A percentile compares a stretch with the other conserved stretches of the same genome.
Evolutionary conservation across 768 basidiomycete genomes (phyloP).

Genomic region (Trametes villosa): DNA sequence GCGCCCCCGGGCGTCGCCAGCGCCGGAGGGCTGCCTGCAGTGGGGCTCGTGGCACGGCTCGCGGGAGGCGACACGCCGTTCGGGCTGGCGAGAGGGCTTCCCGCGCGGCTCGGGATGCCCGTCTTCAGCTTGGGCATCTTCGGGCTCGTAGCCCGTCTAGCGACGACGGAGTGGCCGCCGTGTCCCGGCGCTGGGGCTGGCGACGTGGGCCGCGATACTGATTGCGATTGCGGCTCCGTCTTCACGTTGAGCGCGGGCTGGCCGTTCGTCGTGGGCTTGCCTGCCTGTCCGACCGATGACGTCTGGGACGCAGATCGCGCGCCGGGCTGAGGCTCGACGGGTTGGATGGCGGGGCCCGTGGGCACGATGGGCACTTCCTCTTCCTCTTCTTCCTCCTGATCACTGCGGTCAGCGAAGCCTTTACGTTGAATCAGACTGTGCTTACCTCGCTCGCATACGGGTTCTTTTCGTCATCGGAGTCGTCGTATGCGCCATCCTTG

Average conservation of each 20-base stretch:
- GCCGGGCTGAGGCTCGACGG: slow-evolving; percentile 51
- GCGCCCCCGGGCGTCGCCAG: slow-evolving; percentile 1
- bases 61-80: slow-evolving; percentile 34
- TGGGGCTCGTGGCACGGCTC: slow-evolving; percentile 58
- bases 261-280: slow-evolving; percentile 40
- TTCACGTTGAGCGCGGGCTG: slow-evolving; percentile 28
- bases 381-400: slow-evolving; percentile 78
- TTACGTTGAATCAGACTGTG: slow-evolving; percentile 8
- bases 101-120: slow-evolving; percentile 52
- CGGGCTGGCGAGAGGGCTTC: slow-evolving; percentile 55
- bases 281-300: slow-evolving; percentile 31
- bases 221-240: slow-evolving; percentile 32
- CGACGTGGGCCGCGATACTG: slow-evolving; percentile 62
- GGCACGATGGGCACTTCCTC: slow-evolving; percentile 55
- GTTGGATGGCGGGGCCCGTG: slow-evolving; percentile 49
- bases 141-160: slow-evolving; percentile 85
- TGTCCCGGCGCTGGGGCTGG: slow-evolving; percentile 55
- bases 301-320: slow-evolving; percentile 49
- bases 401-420: no score
- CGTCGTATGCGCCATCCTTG: slow-evolving; percentile 81
- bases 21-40: slow-evolving; percentile 13
- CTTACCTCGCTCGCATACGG: slow-evolving; percentile 78
- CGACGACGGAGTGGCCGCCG: slow-evolving; percentile 79
- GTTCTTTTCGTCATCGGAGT: slow-evolving; percentile 76
- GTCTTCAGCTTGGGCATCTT: slow-evolving; percentile 65